Percentiles rank a stretch among this genome's conserved stretches.
Conservation (phyloP, 257 asterid genomes). For the Gardenia jasminoides region DNA sequence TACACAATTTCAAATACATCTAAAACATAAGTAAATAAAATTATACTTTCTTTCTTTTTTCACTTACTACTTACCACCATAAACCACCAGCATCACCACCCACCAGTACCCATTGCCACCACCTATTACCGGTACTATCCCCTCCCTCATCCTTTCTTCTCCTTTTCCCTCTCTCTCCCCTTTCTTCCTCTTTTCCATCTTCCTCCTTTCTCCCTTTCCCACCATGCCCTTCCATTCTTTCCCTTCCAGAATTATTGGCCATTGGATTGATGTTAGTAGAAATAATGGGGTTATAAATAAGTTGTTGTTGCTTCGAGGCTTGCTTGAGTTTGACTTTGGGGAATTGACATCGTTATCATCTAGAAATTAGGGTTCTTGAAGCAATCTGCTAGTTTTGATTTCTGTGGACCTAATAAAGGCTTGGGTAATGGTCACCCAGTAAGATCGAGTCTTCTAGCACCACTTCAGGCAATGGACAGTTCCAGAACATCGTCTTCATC, state of each 20-base stretch:
- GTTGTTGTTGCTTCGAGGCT: slow-evolving; percentile 23
- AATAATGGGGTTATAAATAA: slow-evolving; percentile 47
- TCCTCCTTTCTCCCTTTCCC: too few species aligned
- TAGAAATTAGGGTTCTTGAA: slow-evolving; percentile 31
- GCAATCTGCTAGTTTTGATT: slow-evolving; percentile 24
- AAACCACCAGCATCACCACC: too few species aligned
- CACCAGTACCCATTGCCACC: too few species aligned
- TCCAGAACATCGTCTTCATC: slow-evolving; percentile 44
- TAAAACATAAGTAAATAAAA: too few species aligned
- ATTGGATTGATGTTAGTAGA: background rate
- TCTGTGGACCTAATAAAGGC: background rate
- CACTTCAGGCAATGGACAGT: slow-evolving; percentile 64
- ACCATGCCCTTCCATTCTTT: too few species aligned
- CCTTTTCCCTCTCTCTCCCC: too few species aligned
- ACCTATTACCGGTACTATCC: too few species aligned
- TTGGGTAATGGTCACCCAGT: slow-evolving; percentile 13
- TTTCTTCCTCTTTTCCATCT: too few species aligned
- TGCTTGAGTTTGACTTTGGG: slow-evolving; percentile 23
- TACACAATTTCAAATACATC: too few species aligned
- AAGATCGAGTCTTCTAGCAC: slow-evolving; percentile 48
- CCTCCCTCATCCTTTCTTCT: too few species aligned
- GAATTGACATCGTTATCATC: slow-evolving; percentile 15
- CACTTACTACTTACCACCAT: too few species aligned
- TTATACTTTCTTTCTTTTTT: too few species aligned
- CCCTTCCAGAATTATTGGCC: slow-evolving; percentile 5